A percentile compares a stretch with the other conserved stretches of the same genome.
These are phyloP conservation scores for Pichia kudriavzevii DNA, from an alignment of 1,139 yeast genomes.

Conservation along the genomic window DNA sequence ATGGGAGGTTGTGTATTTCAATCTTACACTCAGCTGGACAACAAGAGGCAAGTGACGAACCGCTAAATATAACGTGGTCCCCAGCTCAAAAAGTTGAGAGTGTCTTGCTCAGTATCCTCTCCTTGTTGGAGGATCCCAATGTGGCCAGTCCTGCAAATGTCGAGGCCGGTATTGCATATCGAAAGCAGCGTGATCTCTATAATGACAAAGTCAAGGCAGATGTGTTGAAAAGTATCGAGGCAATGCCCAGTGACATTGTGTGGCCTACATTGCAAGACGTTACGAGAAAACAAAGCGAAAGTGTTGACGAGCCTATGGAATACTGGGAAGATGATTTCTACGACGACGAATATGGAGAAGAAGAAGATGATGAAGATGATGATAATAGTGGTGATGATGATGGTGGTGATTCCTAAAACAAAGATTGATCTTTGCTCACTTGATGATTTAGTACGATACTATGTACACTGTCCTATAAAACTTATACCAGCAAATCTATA, in stretches of 20 bases:
- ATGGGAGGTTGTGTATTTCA: slow-evolving; percentile 89
- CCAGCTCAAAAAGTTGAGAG: slow-evolving; percentile 95
- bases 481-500: background rate
- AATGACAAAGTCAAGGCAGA: slow-evolving; percentile 72
- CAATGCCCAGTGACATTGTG: slow-evolving; percentile 77
- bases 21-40: slow-evolving; percentile 68
- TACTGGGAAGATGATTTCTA: slow-evolving; percentile 65
- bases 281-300: slow-evolving; percentile 31
- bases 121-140: slow-evolving; percentile 90
- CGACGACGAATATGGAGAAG: slow-evolving; percentile 51
- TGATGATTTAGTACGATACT: slow-evolving; percentile 6
- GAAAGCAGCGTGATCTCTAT: slow-evolving; percentile 76
- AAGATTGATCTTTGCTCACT: slow-evolving; percentile 1
- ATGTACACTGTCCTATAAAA: slow-evolving; percentile 9
- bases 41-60: slow-evolving; percentile 88
- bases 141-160: slow-evolving; percentile 87
- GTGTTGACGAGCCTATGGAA: slow-evolving; percentile 73
- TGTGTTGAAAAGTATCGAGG: slow-evolving; percentile 75
- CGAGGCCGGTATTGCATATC: slow-evolving; percentile 90
- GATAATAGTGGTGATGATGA: slow-evolving; percentile 29
- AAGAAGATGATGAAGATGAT: slow-evolving; percentile 29
- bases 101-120: slow-evolving; percentile 82
- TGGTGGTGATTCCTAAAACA: slow-evolving; percentile 18
- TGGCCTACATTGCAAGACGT: slow-evolving; percentile 60
- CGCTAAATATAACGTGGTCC: slow-evolving; percentile 90